Base-by-base conservation (phyloP, 208 protist genomes). In the Giardia duodenalis region DNA sequence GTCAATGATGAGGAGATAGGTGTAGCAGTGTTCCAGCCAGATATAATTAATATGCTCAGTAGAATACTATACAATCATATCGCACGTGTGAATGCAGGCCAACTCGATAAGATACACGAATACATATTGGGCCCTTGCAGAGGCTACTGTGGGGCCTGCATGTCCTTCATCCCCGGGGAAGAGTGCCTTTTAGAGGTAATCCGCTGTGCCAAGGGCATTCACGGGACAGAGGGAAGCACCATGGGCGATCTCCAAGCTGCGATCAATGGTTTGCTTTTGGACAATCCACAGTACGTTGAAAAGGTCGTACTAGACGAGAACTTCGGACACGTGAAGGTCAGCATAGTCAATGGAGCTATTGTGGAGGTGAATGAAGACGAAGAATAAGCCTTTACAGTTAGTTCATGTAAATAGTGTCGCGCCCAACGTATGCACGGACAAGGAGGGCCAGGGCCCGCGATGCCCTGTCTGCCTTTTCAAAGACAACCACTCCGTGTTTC, bases 401-500 rank as follows among this genome's bases (percentile, higher is more conserved):
- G n/a, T n/a, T n/a, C n/a, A n/a, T n/a, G n/a, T n/a, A n/a, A n/a
- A n/a, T n/a, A n/a, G n/a, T n/a, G n/a, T n/a, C n/a, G n/a, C n/a
- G n/a, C n/a, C 57, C 57, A 67, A 67, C 57, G 10, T n/a, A 67
- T 30, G 39, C 76, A 45, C 30, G 39, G 4, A 39, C 76, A 87
- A 87, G 0, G 30, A 45, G 39, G 30, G 39, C 45, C 22, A 92
- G n/a, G 19, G 42, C 19, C 47, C 30, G 2, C 46, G 3, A 43
- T 39, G 93, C 93, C 47, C 44, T 76, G 87, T 94, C 92, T 67
- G 45, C 88, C 43, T 88, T 44, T 39, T 44, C 46, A 45, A 94
- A 94, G 87, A 46, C 48, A 67, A 46, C 0, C 47, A 94, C 67
- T 47, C 93, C 93, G 42, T 43, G 0, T 0, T 46, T 3, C 1